A percentile compares a stretch with the other conserved stretches of the same genome.
These are phyloP conservation scores for Xylariales sp. DNA, from an alignment of 2,329 filamentous ascomycete species.

Conservation along the genomic window DNA sequence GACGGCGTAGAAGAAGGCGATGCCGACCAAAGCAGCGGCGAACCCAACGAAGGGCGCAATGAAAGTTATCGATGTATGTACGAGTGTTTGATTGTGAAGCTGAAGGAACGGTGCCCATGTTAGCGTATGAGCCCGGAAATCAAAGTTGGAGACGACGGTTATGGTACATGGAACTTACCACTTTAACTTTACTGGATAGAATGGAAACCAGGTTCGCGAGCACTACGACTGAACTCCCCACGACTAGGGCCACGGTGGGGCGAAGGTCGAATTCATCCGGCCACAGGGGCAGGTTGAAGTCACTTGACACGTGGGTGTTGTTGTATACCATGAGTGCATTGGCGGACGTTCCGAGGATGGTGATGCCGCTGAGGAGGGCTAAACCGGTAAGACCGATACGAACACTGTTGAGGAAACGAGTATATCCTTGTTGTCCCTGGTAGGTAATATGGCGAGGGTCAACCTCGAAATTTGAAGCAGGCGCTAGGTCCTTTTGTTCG, in stretches of 20 bases:
- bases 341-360: constrained; percentile 65
- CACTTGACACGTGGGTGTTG: constrained; percentile 60
- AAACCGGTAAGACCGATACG: constrained; percentile 62
- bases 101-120: constrained; percentile 40
- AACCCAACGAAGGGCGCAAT: constrained; percentile 57
- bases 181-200: constrained; percentile 59
- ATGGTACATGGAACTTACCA: constrained; percentile 56
- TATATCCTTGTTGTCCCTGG: constrained; percentile 51
- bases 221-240: constrained; percentile 62
- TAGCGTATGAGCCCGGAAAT: constrained; percentile 21
- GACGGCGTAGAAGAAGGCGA: constrained; percentile 68
- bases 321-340: constrained; percentile 67
- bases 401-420: constrained; percentile 57
- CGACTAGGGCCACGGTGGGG: constrained; percentile 66
- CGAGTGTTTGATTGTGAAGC: constrained; percentile 53
- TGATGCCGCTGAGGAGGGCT: constrained; percentile 63
- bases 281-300: constrained; percentile 67
- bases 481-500: constrained; percentile 55
- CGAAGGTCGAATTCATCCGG: constrained; percentile 67
- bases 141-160: background rate
- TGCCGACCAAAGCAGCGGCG: constrained; percentile 62
- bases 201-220: constrained; percentile 62
- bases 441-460: constrained; percentile 56
- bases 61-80: constrained; percentile 55
- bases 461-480: constrained; percentile 62